Base-by-base conservation (phyloP, 2,329 filamentous ascomycete genomes). In the Stemphylium beticola region DNA sequence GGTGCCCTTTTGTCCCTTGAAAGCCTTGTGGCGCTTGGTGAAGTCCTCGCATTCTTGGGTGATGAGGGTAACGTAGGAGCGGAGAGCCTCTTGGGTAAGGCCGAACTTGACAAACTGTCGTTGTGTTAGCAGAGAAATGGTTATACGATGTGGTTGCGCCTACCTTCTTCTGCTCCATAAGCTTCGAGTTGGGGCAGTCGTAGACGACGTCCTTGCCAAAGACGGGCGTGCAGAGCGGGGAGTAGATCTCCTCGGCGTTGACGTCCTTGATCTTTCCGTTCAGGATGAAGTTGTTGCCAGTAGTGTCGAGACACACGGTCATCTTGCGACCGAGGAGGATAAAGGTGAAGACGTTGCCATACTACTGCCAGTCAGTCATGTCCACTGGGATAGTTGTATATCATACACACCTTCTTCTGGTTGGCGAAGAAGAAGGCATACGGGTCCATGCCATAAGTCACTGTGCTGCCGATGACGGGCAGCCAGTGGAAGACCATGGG, bases 151-250 rank as follows among this genome's bases (percentile, higher is more conserved):
- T 24, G 4, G 8, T 1, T 15, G 51, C 77, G 59, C 74, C 2
- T 11, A 92, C 90, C 86, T 93, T 95, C 82, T 96, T 96, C 82
- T 96, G 92, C 79, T 96, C 92, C 92, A 96, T 96, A 71, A 96
- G 84, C 78, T 96, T 96, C 54, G 91, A 83, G 74, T 96, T 96
- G 37, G 91, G 91, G 78, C 91, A 95, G 74, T 96, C 92, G 73
- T 96, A 96, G 49, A 96, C 90, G 22, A 96, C 92, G 78, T 93
- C 88, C 67, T 86, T 87, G 64, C 92, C 92, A 72, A 96, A 96
- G 3, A 87, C 85, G 39, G 85, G 85, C 5, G 84, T 86, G 20
- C 82, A 85, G 53, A 96, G 82, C 51, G 90, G 88, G 50, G 85
- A 88, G 78, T 96, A 96, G 61, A 96, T 90, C 69, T 96, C 92